phyloP scores from a whole-genome alignment of 805 yeast species.

The Soucietia sequanensis region DNA sequence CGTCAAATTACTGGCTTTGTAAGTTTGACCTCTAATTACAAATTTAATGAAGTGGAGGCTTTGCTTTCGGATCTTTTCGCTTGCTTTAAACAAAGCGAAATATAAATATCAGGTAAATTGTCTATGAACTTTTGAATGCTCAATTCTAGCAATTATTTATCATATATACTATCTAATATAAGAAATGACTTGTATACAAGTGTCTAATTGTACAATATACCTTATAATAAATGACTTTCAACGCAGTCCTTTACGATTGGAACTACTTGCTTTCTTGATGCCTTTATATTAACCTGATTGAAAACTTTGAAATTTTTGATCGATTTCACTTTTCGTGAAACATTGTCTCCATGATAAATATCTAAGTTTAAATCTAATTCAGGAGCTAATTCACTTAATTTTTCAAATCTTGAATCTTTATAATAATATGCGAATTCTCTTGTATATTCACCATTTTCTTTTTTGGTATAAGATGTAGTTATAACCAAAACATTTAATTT shows the following conservation, averaged over 20 bases:
- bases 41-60: too few species aligned
- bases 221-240: too few species aligned
- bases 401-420: conserved; percentile 11
- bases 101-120: neutral
- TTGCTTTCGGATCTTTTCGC: neutral
- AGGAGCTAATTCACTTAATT: conserved; percentile 18
- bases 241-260: conserved; percentile 49
- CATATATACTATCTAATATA: too few species aligned
- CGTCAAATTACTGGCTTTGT: too few species aligned
- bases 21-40: too few species aligned
- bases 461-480: conserved; percentile 39
- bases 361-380: conserved; percentile 23
- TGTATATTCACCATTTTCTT: conserved; percentile 28
- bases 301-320: conserved; percentile 19
- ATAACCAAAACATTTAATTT: conserved; percentile 30
- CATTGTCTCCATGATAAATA: conserved; percentile 18
- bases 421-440: conserved; percentile 34
- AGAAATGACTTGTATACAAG: too few species aligned
- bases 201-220: too few species aligned
- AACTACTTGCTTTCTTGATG: conserved; percentile 85
- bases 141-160: too few species aligned
- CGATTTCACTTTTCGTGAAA: conserved; percentile 10
- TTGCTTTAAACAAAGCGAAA: neutral
- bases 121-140: neutral
- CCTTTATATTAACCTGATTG: conserved; percentile 52